Evolutionary conservation across 2,329 filamentous ascomycete genomes (phyloP).

Genomic region (Pseudocercospora cruenta): DNA sequence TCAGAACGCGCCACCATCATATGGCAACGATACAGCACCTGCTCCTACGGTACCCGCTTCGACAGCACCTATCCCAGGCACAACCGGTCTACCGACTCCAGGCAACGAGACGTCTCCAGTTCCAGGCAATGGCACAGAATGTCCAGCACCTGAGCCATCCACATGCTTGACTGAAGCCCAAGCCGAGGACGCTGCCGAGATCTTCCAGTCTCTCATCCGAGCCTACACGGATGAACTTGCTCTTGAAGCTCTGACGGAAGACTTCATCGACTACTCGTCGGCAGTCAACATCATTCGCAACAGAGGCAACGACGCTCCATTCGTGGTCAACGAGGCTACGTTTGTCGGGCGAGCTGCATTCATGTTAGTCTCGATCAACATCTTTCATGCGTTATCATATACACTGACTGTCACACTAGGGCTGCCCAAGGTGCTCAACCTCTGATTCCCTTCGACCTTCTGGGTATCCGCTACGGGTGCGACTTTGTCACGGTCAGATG

Average conservation of each 20-base stretch:
- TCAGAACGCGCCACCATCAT: slow-evolving; percentile 5
- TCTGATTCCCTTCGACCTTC: slow-evolving; percentile 33
- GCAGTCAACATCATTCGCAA: slow-evolving; percentile 37
- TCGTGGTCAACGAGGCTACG: slow-evolving; percentile 28
- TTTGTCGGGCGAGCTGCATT: slow-evolving; percentile 33
- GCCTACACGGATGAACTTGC: slow-evolving; percentile 34
- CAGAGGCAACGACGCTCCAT: slow-evolving; percentile 27
- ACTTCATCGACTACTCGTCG: slow-evolving; percentile 36
- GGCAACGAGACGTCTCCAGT: slow-evolving; percentile 1
- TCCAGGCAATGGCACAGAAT: slow-evolving; percentile 3
- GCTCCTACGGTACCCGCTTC: background rate
- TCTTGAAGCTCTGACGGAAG: slow-evolving; percentile 31
- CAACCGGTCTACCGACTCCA: background rate
- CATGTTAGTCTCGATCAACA: slow-evolving; percentile 13
- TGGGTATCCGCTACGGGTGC: slow-evolving; percentile 34
- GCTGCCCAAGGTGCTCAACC: slow-evolving; percentile 33
- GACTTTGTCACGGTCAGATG: slow-evolving; percentile 31
- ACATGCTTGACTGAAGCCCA: slow-evolving; percentile 30
- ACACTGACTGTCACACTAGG: background rate
- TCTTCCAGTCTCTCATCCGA: slow-evolving; percentile 35
- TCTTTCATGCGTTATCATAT: background rate
- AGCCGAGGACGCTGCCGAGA: slow-evolving; percentile 28
- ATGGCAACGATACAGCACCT: slow-evolving; percentile 7
- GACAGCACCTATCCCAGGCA: background rate
- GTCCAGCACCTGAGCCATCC: slow-evolving; percentile 4